Evolutionary conservation across 306 rosid genomes (phyloP), one percentile per base, ranked within the genome.

Genomic region (Chamaecrista fasciculata): DNA sequence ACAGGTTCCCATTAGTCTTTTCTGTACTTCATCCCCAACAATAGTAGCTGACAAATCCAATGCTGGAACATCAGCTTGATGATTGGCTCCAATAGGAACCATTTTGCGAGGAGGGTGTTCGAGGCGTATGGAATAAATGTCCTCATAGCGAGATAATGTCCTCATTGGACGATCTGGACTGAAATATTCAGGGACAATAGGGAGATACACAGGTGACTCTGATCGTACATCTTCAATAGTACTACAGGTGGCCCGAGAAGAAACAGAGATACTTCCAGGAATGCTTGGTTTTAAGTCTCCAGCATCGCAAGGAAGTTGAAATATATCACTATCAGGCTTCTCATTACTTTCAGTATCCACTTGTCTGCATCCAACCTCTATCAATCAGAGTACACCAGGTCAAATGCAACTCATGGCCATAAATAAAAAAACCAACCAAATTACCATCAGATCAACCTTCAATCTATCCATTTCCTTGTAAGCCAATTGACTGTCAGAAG

Each of bases 111-210:
- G 87, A 71, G 84, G 73, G 19, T 73, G 64, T 70, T 75, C 81
- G 55, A 87, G 76, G 20, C 82, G 80, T 65, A 82, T 34, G 60
- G 79, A 71, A 78, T 82, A 87, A 39, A 82, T 70, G 66, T 87
- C 87, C 69, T 83, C 84, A 15, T 72, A 66, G 61, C 59, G 73
- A 44, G 72, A 58, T 43, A 81, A 56, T 37, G 82, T 78, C 79
- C 91, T 91, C 34, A 75, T 60, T 4, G 90, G 87, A 63, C 75
- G 83, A 48, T 86, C 87, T 2, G 79, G 83, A 79, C 82, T 81
- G 31, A 78, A 84, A 76, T 52, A 82, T 42, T 87, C 95, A 0
- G 89, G 83, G 50, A 78, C 74, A 66, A 80, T 50, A 21, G 87
- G 39, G 43, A 72, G 60, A 69, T 79, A 92, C 19, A 71, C 55